Evolutionary conservation across 2,329 filamentous ascomycete species (phyloP).

Genomic region (Thermoascus crustaceus): DNA sequence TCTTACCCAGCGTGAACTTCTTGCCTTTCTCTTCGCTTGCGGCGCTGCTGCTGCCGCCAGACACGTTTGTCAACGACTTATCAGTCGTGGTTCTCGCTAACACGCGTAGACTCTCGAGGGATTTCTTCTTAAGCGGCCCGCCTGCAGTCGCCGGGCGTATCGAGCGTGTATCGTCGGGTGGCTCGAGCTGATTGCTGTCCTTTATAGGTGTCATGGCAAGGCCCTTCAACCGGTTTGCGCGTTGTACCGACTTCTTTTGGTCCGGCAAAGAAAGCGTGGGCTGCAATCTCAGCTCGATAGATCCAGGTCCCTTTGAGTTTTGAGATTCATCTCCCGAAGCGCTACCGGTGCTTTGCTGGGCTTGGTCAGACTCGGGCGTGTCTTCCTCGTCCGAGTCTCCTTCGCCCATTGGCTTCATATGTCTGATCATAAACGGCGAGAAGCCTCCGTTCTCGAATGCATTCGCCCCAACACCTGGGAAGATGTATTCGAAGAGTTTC

Average conservation of each 20-base stretch:
- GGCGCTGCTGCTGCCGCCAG: conserved; percentile 17
- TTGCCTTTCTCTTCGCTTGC: conserved; percentile 40
- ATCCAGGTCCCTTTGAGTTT: conserved; percentile 59
- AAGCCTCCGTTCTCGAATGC: conserved; percentile 42
- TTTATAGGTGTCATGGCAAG: conserved; percentile 29
- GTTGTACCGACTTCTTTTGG: conserved; percentile 27
- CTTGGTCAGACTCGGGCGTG: conserved; percentile 32
- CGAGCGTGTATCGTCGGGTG: conserved; percentile 15
- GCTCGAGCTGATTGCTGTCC: conserved; percentile 17
- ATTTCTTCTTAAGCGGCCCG: conserved; percentile 31
- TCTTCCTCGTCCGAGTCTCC: conserved; percentile 43
- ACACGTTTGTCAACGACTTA: conserved; percentile 25
- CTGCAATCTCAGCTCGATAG: conserved; percentile 71
- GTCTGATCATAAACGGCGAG: conserved; percentile 45
- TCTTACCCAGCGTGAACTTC: conserved; percentile 38
- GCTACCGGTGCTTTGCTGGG: conserved; percentile 33
- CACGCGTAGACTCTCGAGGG: conserved; percentile 33
- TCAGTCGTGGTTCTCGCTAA: conserved; percentile 29
- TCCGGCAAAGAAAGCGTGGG: conserved; percentile 62
- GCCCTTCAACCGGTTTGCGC: conserved; percentile 22
- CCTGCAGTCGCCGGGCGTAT: conserved; percentile 24
- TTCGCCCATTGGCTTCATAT: conserved; percentile 43
- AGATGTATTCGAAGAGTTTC: conserved; percentile 93
- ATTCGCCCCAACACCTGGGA: conserved; percentile 66
- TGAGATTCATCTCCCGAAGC: conserved; percentile 38